Base-by-base conservation (phyloP, 345 rosid species). In the Syzygium oleosum region DNA sequence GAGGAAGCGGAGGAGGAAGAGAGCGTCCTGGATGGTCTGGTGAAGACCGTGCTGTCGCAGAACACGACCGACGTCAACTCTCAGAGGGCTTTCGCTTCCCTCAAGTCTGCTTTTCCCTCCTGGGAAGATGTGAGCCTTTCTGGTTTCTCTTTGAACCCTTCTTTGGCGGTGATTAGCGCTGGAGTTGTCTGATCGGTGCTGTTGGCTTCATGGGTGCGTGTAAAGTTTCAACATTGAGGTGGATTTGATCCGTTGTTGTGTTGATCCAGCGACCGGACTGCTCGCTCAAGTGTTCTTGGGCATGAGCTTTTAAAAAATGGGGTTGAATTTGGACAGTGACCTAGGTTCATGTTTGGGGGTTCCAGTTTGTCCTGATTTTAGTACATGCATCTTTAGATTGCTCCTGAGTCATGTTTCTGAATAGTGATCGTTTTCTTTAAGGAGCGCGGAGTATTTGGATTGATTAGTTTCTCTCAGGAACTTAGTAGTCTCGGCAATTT, bases 41-140 rank as follows among this genome's bases (percentile, higher is more conserved):
- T 96, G 23, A 95, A 95, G 90, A 93, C 94, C 12, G 91, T 96
- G 86, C 93, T 97, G 4, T 95, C 99, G 5, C 99, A 96, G 94
- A 97, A 97, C 89, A 97, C 97, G 7, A 94, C 94, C 51, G 98
- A 96, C 90, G 89, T 84, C 85, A 96, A 96, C 91, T 96, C 97
- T 51, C 92, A 61, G 85, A 94, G 92, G 90, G 99, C 99, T 87
- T 97, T 97, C 84, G 90, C 94, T 77, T 95, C 96, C 89, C 95
- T 97, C 34, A 95, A 95, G 88, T 90, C 95, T 58, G 87, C 91
- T 12, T 95, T 95, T 84, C 95, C 97, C 29, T 84, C 91, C 19
- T 96, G 99, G 99, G 94, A 95, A 89, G 88, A 94, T 58, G 99
- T 95, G 10, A 68, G 85, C 25, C 25, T 68, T 19, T 34, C 1